Percentiles rank a stretch among this genome's conserved stretches.
Conservation (phyloP, 129 eudicot genomes). For the Glebionis coronaria region DNA sequence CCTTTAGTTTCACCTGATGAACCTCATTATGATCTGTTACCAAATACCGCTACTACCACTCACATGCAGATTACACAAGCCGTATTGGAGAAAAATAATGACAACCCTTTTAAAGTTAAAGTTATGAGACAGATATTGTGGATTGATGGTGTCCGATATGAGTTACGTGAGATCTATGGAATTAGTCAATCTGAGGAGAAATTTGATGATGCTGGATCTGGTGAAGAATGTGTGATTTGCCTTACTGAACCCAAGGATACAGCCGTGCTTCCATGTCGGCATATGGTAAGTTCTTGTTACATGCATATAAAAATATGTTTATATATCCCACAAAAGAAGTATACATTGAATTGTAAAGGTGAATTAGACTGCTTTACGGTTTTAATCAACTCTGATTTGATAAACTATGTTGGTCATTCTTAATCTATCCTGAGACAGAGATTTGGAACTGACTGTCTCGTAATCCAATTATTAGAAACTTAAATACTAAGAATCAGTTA, state of each 20-base stretch:
- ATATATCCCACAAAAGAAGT: background rate
- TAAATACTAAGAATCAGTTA: no score
- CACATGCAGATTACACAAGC: conserved; percentile 87
- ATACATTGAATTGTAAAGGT: background rate
- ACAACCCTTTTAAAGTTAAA: conserved; percentile 50
- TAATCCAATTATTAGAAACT: no score
- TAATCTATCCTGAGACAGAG: no score
- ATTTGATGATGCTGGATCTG: conserved; percentile 53
- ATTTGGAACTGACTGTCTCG: no score
- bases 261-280: conserved; percentile 93
- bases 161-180: conserved; percentile 84
- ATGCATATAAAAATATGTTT: background rate
- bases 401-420: background rate
- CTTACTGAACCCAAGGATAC: conserved; percentile 94
- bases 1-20: conserved; percentile 30
- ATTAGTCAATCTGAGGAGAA: conserved; percentile 57
- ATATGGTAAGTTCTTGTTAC: conserved; percentile 62
- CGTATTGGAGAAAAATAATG: conserved; percentile 55
- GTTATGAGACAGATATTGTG: conserved; percentile 74
- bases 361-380: background rate
- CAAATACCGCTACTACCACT: conserved; percentile 44
- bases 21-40: conserved; percentile 25
- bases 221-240: conserved; percentile 89
- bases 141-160: conserved; percentile 80
- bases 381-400: background rate